These are phyloP conservation scores for Lophiotrema nucula DNA, from an alignment of 495 filamentous ascomycete species.

Conservation along the genomic window DNA sequence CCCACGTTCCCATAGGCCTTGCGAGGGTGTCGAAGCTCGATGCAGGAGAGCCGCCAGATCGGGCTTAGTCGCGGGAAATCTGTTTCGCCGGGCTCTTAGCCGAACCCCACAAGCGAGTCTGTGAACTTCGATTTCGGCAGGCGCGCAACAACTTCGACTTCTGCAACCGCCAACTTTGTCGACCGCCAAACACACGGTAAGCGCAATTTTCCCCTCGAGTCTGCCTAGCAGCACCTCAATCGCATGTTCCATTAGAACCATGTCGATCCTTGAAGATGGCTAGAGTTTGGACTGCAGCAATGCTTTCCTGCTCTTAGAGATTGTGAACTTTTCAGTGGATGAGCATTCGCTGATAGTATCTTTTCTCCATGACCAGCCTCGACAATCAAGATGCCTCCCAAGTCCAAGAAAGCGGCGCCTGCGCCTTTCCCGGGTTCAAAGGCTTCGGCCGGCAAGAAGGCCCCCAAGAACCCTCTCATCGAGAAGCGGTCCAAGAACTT, in stretches of 20 bases:
- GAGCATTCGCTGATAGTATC: slow-evolving; percentile 83
- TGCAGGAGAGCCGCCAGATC: too few relatives aligned
- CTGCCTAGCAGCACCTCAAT: slow-evolving; percentile 13
- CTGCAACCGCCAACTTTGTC: slow-evolving; percentile 4
- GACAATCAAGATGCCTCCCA: slow-evolving; percentile 58
- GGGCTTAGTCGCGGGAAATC: too few relatives aligned
- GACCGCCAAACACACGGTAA: slow-evolving; percentile 24
- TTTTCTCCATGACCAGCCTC: slow-evolving; percentile 99
- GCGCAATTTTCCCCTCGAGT: slow-evolving; percentile 4
- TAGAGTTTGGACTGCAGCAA: slow-evolving; percentile 71
- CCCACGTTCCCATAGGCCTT: too few relatives aligned
- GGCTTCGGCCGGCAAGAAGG: slow-evolving; percentile 86
- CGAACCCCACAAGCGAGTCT: too few relatives aligned
- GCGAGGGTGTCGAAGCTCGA: too few relatives aligned
- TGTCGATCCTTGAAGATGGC: slow-evolving; percentile 74
- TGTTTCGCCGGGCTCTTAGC: too few relatives aligned
- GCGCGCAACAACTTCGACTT: slow-evolving; percentile 2
- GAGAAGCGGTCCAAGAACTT: slow-evolving; percentile 97
- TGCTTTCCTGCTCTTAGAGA: slow-evolving; percentile 71
- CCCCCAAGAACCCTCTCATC: slow-evolving; percentile 97
- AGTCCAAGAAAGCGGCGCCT: slow-evolving; percentile 78
- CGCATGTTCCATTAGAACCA: slow-evolving; percentile 42
- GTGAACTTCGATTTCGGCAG: not conserved
- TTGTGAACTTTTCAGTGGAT: slow-evolving; percentile 67
- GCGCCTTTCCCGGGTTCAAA: slow-evolving; percentile 93